Conservation (phyloP, 805 yeast genomes). For the Ogataea polymorpha region DNA sequence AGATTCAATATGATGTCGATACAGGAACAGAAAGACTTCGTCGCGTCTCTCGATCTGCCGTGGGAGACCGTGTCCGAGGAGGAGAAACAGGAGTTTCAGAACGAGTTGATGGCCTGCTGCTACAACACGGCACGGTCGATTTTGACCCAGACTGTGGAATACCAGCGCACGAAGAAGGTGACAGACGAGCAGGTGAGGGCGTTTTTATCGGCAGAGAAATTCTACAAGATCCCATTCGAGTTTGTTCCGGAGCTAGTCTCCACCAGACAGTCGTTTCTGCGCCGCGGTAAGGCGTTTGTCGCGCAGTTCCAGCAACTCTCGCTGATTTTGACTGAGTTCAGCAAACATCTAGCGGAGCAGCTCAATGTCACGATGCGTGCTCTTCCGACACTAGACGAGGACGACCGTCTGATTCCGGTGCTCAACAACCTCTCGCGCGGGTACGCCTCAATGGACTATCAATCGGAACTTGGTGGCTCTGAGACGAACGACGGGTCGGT, state of each 20-base stretch:
- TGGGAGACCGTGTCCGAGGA: constrained; percentile 65
- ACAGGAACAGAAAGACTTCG: constrained; percentile 67
- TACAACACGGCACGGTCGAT: constrained; percentile 39
- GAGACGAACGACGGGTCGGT: constrained; percentile 33
- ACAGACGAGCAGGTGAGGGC: constrained; percentile 51
- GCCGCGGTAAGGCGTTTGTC: constrained; percentile 74
- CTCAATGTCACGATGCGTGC: constrained; percentile 70
- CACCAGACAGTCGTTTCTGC: constrained; percentile 63
- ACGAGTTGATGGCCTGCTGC: constrained; percentile 54
- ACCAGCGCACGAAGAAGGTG: constrained; percentile 31
- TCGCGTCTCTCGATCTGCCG: constrained; percentile 60
- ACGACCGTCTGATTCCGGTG: constrained; percentile 82
- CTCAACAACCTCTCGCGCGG: constrained; percentile 75
- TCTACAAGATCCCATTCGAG: constrained; percentile 85
- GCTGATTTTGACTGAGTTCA: constrained; percentile 67
- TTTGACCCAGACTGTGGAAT: constrained; percentile 33
- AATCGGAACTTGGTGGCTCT: constrained; percentile 20
- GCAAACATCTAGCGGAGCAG: constrained; percentile 45
- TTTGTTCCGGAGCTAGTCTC: constrained; percentile 75
- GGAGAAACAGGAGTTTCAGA: constrained; percentile 53
- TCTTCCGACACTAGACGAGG: constrained; percentile 85
- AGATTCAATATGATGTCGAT: constrained; percentile 64
- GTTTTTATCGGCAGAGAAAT: constrained; percentile 57
- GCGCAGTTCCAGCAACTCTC: constrained; percentile 79
- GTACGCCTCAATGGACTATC: constrained; percentile 54